Base-by-base conservation (phyloP, 2,329 filamentous ascomycete species). In the Pyricularia sp. region DNA sequence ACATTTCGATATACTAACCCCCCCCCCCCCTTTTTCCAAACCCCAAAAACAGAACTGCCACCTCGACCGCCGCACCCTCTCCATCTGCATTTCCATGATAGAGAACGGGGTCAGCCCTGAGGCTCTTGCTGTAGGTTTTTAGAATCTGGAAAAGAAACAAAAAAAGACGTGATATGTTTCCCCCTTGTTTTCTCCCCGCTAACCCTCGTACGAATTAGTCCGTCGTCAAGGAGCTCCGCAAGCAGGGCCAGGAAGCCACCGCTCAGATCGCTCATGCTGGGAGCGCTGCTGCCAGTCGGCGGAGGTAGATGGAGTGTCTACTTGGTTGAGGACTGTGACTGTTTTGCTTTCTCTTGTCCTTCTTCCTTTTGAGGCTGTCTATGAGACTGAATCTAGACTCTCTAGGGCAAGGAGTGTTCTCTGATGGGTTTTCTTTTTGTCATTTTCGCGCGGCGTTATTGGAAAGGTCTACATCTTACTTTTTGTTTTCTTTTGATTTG, bases 101-200 rank as follows among this genome's bases (percentile, higher is more conserved):
- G 95, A 99, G 80, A 97, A 97, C 76, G 95, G 95, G 17, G 93
- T 98, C 33, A 97, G 97, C 76, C 95, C 95, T 0, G 94, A 98
- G 78, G 95, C 94, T 0, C 83, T 99, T 36, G 94, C 94, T 28
- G 95, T 98, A 85, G 76, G 92, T 75, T 26, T 75, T 26, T 30
- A 7, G n/a, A n/a, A n/a, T n/a, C n/a, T n/a, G n/a, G n/a, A n/a
- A n/a, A n/a, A n/a, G n/a, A n/a, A n/a, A n/a, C n/a, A n/a, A n/a
- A n/a, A n/a, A 20, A 12, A 28, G 1, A 4, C 23, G 14, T 28
- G 20, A 28, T 4, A 10, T 17, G 7, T 20, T 20, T 10, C 10
- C 5, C 5, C 65, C 14, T 28, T 36, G 9, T 11, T 5, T 36
- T 11, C 3, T 9, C 7, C 3, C 30, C n/a, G 9, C 26, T 33